Conservation (phyloP, 306 rosid species). For the Medicago ruthenica region DNA sequence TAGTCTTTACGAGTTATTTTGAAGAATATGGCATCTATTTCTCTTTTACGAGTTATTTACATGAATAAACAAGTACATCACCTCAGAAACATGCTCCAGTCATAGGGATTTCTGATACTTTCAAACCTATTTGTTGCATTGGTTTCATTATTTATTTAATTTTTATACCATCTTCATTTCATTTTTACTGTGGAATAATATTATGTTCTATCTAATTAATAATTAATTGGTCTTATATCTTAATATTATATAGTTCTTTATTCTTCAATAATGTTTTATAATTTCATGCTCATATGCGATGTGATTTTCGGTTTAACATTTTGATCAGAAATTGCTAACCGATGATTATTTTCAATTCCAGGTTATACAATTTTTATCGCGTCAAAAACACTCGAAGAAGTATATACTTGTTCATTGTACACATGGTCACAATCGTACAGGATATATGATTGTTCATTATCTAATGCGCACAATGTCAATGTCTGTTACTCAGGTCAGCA, state of each 20-base stretch:
- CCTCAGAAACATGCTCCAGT: slow-evolving; percentile 20
- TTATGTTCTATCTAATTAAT: slow-evolving; percentile 2
- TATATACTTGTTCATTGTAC: slow-evolving; percentile 97
- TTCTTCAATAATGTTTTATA: slow-evolving; percentile 15
- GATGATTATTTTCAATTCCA: slow-evolving; percentile 48
- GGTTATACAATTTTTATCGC: slow-evolving; percentile 77
- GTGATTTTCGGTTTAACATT: slow-evolving; percentile 17
- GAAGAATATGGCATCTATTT: slow-evolving; percentile 35
- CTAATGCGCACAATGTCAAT: slow-evolving; percentile 77
- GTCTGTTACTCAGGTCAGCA: slow-evolving; percentile 80
- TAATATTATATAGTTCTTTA: slow-evolving; percentile 30
- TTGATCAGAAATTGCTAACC: slow-evolving; percentile 24
- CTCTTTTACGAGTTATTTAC: slow-evolving; percentile 32
- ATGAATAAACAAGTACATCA: slow-evolving; percentile 9
- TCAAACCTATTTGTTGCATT: slow-evolving; percentile 19
- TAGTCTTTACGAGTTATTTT: slow-evolving; percentile 35
- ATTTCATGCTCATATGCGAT: slow-evolving; percentile 12
- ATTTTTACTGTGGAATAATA: not conserved
- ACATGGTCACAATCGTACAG: slow-evolving; percentile 98
- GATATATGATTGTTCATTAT: slow-evolving; percentile 91
- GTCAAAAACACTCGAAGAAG: slow-evolving; percentile 89
- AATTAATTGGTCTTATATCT: slow-evolving; percentile 17
- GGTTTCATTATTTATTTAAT: slow-evolving; percentile 29
- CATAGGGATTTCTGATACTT: slow-evolving; percentile 4
- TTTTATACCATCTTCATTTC: slow-evolving; percentile 16